Percentiles rank a stretch among this genome's conserved stretches.
Evolutionary conservation across 1,139 yeast genomes (phyloP).

Genomic region (Wickerhamomyces sp.): DNA sequence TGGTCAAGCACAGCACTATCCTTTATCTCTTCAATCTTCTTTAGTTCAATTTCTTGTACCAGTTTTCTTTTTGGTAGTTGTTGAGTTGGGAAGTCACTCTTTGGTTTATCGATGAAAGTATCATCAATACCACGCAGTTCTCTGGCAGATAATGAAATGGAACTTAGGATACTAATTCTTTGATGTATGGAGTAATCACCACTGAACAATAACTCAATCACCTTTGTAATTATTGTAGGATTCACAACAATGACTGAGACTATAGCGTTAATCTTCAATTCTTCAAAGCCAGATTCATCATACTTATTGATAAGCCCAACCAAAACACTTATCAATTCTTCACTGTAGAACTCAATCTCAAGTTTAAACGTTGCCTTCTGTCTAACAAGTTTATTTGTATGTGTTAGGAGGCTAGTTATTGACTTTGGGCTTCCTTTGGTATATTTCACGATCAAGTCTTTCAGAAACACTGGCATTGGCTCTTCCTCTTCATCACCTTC

Average conservation of each 20-base stretch:
- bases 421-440: conserved; percentile 14
- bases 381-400: conserved; percentile 29
- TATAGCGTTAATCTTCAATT: conserved; percentile 48
- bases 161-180: conserved; percentile 50
- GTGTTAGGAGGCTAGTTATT: conserved; percentile 21
- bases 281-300: conserved; percentile 51
- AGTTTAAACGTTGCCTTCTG: conserved; percentile 29
- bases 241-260: conserved; percentile 49
- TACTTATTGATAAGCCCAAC: conserved; percentile 43
- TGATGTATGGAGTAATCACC: conserved; percentile 70
- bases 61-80: conserved; percentile 22
- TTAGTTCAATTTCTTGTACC: conserved; percentile 5
- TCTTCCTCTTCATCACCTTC: conserved; percentile 17
- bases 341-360: conserved; percentile 39
- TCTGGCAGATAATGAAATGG: conserved; percentile 55
- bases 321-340: conserved; percentile 39
- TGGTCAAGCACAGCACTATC: neutral
- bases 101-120: conserved; percentile 30
- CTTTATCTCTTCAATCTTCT: conserved; percentile 5
- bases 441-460: conserved; percentile 28
- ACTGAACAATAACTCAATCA: conserved; percentile 41
- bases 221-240: conserved; percentile 35
- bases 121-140: conserved; percentile 61
- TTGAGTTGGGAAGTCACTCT: conserved; percentile 29
- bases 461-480: conserved; percentile 28